These are phyloP conservation scores for Agaricus blazei DNA, from an alignment of 768 basidiomycete genomes.

Conservation along the genomic window DNA sequence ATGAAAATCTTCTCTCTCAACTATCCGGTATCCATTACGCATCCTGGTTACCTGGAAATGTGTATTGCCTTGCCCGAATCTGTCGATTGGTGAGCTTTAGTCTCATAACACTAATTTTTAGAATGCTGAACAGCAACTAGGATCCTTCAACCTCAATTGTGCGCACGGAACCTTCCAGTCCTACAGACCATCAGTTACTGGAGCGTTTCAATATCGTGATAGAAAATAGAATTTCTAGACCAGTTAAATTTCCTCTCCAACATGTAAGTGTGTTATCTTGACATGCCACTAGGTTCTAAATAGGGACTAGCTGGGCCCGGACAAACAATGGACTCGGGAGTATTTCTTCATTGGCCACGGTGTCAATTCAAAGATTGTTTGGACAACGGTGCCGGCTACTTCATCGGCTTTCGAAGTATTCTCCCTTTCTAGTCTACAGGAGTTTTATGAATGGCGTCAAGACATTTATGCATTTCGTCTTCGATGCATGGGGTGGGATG, in stretches of 20 bases:
- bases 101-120: background rate
- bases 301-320: background rate
- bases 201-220: background rate
- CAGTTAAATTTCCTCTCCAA: background rate
- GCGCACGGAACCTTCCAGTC: background rate
- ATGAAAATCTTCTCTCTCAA: background rate
- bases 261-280: background rate
- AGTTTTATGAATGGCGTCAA: background rate
- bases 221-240: background rate
- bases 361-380: background rate
- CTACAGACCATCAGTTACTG: background rate
- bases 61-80: background rate
- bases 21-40: background rate
- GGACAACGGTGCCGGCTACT: background rate
- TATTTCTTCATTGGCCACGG: background rate
- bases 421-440: background rate
- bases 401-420: too few relatives aligned
- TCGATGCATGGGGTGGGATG: background rate
- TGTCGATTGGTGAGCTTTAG: background rate
- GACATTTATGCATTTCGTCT: background rate
- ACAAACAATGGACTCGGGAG: background rate
- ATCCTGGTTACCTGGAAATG: background rate
- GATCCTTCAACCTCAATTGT: too few relatives aligned
- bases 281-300: too few relatives aligned
- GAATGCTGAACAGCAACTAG: background rate